These are phyloP conservation scores for Hypomontagnella submonticulosa DNA, from an alignment of 495 filamentous ascomycete genomes.

Conservation along the genomic window DNA sequence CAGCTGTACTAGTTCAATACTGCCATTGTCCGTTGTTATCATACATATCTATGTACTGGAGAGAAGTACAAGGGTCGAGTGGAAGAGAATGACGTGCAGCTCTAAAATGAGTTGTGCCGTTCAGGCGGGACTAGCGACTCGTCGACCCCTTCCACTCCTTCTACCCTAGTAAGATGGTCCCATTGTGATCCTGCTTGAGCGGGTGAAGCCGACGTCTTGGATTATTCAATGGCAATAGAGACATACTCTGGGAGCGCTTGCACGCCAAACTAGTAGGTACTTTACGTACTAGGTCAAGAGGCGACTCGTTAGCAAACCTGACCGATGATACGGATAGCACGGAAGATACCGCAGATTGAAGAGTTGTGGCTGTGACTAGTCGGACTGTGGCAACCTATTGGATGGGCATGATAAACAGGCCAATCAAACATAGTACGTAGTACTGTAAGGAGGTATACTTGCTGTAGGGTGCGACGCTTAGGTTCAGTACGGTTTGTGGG, in stretches of 20 bases:
- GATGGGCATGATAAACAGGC: conserved; percentile 12
- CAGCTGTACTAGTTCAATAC: not conserved
- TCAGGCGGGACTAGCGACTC: conserved; percentile 15
- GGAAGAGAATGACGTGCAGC: conserved; percentile 39
- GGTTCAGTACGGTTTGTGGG: too few relatives aligned
- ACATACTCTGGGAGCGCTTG: too few relatives aligned
- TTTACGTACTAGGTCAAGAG: conserved; percentile 2
- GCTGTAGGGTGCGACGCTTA: too few relatives aligned
- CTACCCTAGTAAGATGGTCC: not conserved
- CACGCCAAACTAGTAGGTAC: too few relatives aligned
- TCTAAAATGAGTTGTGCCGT: conserved; percentile 34
- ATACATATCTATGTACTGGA: conserved; percentile 1
- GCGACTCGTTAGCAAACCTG: conserved; percentile 18
- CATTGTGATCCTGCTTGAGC: not conserved
- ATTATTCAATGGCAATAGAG: not conserved
- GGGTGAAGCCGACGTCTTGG: conserved; percentile 6
- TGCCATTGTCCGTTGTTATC: too few relatives aligned
- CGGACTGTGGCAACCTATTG: conserved; percentile 34
- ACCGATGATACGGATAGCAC: conserved; percentile 9
- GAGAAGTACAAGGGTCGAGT: conserved; percentile 21
- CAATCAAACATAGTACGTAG: conserved; percentile 16
- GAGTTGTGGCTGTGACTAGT: conserved; percentile 28
- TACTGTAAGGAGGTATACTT: too few relatives aligned
- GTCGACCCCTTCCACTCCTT: not conserved
- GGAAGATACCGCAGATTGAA: conserved; percentile 1